These are phyloP conservation scores for Aspergillus sp. DNA, from an alignment of 2,329 filamentous ascomycete genomes.

Conservation along the genomic window DNA sequence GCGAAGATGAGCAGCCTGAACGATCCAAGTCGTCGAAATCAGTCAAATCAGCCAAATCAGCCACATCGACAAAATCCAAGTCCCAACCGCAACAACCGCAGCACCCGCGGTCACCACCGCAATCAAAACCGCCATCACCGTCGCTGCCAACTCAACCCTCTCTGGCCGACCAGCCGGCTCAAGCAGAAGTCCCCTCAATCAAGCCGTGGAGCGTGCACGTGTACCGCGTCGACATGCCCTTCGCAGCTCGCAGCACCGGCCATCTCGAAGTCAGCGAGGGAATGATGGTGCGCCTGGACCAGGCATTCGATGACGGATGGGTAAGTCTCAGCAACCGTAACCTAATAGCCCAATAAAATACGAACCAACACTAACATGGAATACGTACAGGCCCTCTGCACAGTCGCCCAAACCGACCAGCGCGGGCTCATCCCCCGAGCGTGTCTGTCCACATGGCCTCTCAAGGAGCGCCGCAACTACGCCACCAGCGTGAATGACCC, in stretches of 20 bases:
- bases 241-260: background rate
- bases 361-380: too few species aligned
- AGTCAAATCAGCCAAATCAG: too few species aligned
- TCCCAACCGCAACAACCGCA: background rate
- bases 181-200: background rate
- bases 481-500: background rate
- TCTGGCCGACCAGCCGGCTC: background rate
- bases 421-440: background rate
- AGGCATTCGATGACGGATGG: background rate
- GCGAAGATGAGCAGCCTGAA: background rate
- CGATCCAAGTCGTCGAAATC: too few species aligned
- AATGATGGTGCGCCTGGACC: background rate
- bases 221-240: background rate
- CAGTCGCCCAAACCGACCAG: background rate
- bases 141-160: too few species aligned
- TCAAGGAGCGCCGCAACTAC: background rate
- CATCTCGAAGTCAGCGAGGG: background rate
- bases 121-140: too few species aligned
- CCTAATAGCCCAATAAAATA: too few species aligned
- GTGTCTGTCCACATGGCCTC: background rate
- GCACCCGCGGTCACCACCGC: background rate
- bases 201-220: background rate
- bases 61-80: too few species aligned
- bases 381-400: background rate
- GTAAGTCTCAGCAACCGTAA: background rate